phyloP scores from a whole-genome alignment of 208 protist genomes.

The Naegleria fowleri region DNA sequence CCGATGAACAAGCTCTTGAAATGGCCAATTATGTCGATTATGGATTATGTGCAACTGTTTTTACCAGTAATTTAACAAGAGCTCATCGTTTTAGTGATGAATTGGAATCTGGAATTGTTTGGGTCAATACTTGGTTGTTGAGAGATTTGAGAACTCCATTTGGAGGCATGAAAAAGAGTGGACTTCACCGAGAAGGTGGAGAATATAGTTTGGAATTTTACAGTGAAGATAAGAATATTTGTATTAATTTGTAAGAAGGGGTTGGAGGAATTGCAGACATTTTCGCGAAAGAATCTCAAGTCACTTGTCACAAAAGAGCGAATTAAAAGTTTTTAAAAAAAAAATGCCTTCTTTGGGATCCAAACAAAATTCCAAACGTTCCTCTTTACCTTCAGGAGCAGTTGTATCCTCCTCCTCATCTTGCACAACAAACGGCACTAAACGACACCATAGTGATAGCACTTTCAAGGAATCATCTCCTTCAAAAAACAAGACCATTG shows the following conservation, averaged over 20 bases:
- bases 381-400: too few relatives aligned
- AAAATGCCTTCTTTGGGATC: too few relatives aligned
- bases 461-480: too few relatives aligned
- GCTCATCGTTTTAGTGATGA: slow-evolving; percentile 56
- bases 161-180: slow-evolving; percentile 77
- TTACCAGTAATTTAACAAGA: slow-evolving; percentile 61
- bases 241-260: slow-evolving; percentile 49
- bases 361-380: too few relatives aligned
- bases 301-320: too few relatives aligned
- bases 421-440: too few relatives aligned
- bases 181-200: slow-evolving; percentile 72
- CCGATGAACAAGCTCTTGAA: slow-evolving; percentile 38
- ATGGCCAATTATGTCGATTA: slow-evolving; percentile 55
- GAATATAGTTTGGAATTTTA: slow-evolving; percentile 57
- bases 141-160: slow-evolving; percentile 68
- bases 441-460: too few relatives aligned
- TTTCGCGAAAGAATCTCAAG: too few relatives aligned
- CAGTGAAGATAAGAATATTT: slow-evolving; percentile 57
- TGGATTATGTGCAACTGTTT: slow-evolving; percentile 69
- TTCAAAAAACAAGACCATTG: too few relatives aligned
- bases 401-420: too few relatives aligned
- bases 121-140: slow-evolving; percentile 62
- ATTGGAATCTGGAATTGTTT: slow-evolving; percentile 76
- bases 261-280: too few relatives aligned
- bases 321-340: too few relatives aligned